A percentile compares a stretch with the other conserved stretches of the same genome.
These are phyloP conservation scores for Anethum foeniculum DNA, from an alignment of 140 eudicot species.

Conservation along the genomic window DNA sequence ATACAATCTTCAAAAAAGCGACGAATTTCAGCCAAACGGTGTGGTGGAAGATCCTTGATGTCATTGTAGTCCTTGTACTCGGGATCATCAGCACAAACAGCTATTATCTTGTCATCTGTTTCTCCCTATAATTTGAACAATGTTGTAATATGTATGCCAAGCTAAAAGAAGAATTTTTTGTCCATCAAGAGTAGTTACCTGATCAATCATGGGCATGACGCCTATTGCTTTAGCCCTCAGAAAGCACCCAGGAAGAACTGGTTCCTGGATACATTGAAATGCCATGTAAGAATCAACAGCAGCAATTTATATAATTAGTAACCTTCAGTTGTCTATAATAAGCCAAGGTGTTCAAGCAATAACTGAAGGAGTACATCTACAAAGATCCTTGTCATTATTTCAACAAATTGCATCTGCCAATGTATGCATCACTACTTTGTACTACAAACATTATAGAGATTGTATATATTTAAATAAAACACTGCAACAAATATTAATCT, in stretches of 20 bases:
- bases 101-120: slow-evolving; percentile 90
- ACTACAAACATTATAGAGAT: background rate
- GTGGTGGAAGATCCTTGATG: slow-evolving; percentile 93
- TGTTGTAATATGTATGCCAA: background rate
- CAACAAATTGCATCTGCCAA: background rate
- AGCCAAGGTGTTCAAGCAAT: background rate
- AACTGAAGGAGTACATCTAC: background rate
- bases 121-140: slow-evolving; percentile 48
- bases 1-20: slow-evolving; percentile 98
- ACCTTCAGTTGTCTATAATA: background rate
- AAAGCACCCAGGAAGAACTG: slow-evolving; percentile 54
- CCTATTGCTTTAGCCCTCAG: slow-evolving; percentile 59
- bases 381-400: background rate
- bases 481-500: background rate
- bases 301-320: background rate
- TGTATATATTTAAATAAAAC: background rate
- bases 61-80: slow-evolving; percentile 75
- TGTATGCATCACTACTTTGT: background rate
- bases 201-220: slow-evolving; percentile 66
- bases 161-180: background rate
- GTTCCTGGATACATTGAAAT: slow-evolving; percentile 31
- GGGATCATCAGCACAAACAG: slow-evolving; percentile 97
- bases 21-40: slow-evolving; percentile 91
- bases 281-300: background rate
- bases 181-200: slow-evolving; percentile 19